Base-by-base conservation (phyloP, 2,329 filamentous ascomycete species). In the Fusarium albosuccineum region DNA sequence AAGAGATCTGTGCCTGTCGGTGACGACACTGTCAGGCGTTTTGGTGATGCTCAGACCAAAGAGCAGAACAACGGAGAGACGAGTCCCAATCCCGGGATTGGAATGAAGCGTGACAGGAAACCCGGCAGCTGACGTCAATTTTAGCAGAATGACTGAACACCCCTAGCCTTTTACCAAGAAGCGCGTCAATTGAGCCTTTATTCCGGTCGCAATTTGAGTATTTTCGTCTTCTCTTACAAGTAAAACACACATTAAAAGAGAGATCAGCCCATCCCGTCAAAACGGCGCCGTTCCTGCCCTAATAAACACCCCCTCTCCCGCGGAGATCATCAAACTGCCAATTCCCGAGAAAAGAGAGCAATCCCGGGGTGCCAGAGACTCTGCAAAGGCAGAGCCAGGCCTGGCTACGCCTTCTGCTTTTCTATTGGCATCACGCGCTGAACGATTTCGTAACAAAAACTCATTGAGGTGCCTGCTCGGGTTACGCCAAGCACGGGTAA, bases 401-500 rank as follows among this genome's bases (percentile, higher is more conserved):
- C 51, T 42, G 36, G 45, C 39, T 3, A 45, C 22, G 27, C 42
- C 16, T 22, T 17, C 48, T 49, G 16, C 46, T 17, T 27, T 62
- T 40, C 51, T 48, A 73, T 73, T 73, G 70, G 70, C 62, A 71
- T 73, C 55, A 10, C 46, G 3, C 9, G 14, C 27, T 22, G 50
- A 45, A 48, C 66, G 70, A 73, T 73, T 73, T 72, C 70, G 70
- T 73, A 73, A 73, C 64, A 60, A 46, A 73, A 73, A 72, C 60
- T 69, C 60, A 9, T 22, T n/a, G 55, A 48, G 41, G 40, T 29
- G 37, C 45, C 37, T 22, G 27, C 22, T 58, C 36, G 46, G 50
- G 37, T 30, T 33, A 52, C 44, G 36, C 58, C 45, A 45, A 52
- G 17, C 22, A 26, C 65, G 66, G 62, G 9, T 68, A 73, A 60